Evolutionary conservation across 331 rosid genomes (phyloP).

Genomic region (Pyrus hybrid): DNA sequence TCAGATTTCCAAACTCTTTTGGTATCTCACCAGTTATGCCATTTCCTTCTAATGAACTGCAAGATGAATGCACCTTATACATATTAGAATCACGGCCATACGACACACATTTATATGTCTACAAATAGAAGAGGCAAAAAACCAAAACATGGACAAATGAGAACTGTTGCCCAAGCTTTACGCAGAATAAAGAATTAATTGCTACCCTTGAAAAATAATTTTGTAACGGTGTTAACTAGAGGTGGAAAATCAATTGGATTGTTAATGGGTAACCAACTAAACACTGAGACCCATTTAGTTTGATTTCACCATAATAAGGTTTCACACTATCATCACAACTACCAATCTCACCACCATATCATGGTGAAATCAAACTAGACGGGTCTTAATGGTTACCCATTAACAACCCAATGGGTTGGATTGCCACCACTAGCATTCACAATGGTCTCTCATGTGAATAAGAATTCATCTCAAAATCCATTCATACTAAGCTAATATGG

Average conservation of each 20-base stretch:
- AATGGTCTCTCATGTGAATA: background rate
- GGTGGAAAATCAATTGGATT: no score
- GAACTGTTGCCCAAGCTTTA: background rate
- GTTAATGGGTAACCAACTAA: no score
- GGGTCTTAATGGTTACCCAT: no score
- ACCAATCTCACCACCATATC: no score
- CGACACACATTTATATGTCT: background rate
- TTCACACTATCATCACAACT: no score
- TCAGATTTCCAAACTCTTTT: constrained; percentile 61
- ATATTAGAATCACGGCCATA: background rate
- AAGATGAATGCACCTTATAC: constrained; percentile 15
- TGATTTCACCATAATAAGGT: no score
- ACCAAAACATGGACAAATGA: background rate
- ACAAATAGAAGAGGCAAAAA: background rate
- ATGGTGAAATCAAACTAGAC: no score
- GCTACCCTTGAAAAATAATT: background rate
- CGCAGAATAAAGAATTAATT: background rate
- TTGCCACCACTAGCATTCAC: background rate
- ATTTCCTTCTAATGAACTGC: constrained; percentile 81
- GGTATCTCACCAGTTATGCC: constrained; percentile 63
- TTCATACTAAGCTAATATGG: background rate
- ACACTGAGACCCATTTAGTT: no score
- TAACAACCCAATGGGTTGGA: no score
- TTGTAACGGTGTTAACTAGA: background rate
- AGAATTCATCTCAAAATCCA: background rate